phyloP scores from a whole-genome alignment of 2,329 filamentous ascomycete species.

The Trichoderma endophyticum region DNA sequence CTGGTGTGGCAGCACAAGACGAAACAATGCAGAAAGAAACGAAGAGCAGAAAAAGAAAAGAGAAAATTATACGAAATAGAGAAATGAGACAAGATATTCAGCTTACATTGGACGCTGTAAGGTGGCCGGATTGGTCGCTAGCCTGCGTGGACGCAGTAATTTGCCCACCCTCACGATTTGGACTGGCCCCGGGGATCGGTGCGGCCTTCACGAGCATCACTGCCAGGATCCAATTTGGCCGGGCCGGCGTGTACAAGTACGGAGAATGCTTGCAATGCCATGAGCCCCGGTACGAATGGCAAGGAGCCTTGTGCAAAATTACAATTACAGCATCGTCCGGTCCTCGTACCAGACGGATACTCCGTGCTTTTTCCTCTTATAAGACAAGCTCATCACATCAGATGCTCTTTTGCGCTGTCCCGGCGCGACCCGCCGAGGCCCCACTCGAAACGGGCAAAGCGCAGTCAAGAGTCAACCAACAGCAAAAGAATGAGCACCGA shows the following conservation, averaged over 20 bases:
- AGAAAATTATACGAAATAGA: not conserved
- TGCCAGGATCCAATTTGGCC: not conserved
- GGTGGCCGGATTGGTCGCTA: not conserved
- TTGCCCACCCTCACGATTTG: not conserved
- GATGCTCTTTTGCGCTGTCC: conserved; percentile 9
- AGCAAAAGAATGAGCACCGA: not conserved
- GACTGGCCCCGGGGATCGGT: not conserved
- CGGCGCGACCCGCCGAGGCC: conserved; percentile 6
- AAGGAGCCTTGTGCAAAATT: not conserved
- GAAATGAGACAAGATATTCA: not conserved
- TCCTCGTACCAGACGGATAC: not conserved
- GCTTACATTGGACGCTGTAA: not conserved
- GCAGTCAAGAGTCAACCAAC: not conserved
- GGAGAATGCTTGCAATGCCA: not conserved
- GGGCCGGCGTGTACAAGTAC: not conserved
- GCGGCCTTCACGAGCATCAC: not conserved
- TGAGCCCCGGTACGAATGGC: not conserved
- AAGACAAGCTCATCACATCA: not conserved
- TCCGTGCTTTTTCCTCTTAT: not conserved
- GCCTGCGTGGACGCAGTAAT: not conserved
- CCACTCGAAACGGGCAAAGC: not conserved
- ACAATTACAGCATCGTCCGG: not conserved
- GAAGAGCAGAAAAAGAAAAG: not conserved
- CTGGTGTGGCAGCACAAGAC: not conserved
- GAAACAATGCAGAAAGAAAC: not conserved